Percentiles rank a stretch among this genome's conserved stretches.
phyloP scores from a whole-genome alignment of 495 filamentous ascomycete genomes.

The Pseudoneurospora amorphoporcata region DNA sequence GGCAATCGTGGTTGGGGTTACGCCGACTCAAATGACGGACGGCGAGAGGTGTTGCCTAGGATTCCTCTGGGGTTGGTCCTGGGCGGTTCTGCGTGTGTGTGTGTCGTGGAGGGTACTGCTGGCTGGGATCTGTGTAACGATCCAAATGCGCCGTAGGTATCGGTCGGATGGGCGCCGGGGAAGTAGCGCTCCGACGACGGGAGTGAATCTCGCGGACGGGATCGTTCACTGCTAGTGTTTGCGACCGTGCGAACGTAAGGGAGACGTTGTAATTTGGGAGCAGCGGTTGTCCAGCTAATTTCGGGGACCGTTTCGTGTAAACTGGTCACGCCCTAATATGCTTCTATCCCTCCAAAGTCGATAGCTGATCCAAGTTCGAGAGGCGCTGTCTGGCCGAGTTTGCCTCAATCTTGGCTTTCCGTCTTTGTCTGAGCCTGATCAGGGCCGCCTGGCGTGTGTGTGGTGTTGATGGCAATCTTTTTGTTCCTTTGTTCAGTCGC shows the following conservation, averaged over 20 bases:
- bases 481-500: not conserved
- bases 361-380: not conserved
- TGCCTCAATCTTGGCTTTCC: not conserved
- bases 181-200: not conserved
- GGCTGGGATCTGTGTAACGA: conserved; percentile 21
- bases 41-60: conserved; percentile 2
- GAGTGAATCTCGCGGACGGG: not conserved
- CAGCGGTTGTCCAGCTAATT: not conserved
- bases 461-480: not conserved
- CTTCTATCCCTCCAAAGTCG: not conserved
- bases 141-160: conserved; percentile 9
- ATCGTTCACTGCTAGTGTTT: not conserved
- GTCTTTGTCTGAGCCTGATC: not conserved
- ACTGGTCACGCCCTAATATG: not conserved
- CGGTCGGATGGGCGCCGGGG: not conserved
- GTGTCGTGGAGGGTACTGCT: not conserved
- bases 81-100: not conserved
- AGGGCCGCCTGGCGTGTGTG: not conserved
- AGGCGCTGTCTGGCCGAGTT: not conserved
- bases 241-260: conserved; percentile 1
- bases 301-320: not conserved
- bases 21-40: conserved; percentile 9
- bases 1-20: conserved; percentile 16
- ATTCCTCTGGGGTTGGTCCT: conserved; percentile 13
- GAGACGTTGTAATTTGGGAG: not conserved